Conservation (phyloP, 768 basidiomycete genomes). For the Hygrophorus russula region DNA sequence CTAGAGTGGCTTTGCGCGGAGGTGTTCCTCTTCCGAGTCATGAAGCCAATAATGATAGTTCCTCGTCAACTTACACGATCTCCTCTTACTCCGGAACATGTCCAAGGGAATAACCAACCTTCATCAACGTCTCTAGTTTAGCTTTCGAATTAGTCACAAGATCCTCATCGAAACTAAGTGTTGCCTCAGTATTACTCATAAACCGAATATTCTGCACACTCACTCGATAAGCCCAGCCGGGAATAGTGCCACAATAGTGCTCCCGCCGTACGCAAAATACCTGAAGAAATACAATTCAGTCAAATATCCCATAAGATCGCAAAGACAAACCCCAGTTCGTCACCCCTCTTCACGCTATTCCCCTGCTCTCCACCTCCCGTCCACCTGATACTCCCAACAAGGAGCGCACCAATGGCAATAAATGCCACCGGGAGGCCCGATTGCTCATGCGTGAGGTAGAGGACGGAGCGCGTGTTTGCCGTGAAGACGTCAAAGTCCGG, state of each 20-base stretch:
- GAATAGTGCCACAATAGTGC: conserved; percentile 54
- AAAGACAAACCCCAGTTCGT: conserved; percentile 36
- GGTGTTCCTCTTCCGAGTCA: not conserved
- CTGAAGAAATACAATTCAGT: conserved; percentile 9
- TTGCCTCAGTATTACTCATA: not conserved
- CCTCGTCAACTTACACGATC: conserved; percentile 6
- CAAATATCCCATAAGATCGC: not conserved
- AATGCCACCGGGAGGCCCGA: conserved; percentile 46
- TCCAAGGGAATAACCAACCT: conserved; percentile 30
- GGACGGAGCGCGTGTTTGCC: conserved; percentile 47
- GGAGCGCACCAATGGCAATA: conserved; percentile 71
- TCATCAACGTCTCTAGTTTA: conserved; percentile 58
- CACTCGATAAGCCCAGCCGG: conserved; percentile 37
- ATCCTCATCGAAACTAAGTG: conserved; percentile 46
- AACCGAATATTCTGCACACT: conserved; percentile 10
- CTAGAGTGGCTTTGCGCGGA: too few relatives aligned
- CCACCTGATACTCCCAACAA: conserved; percentile 69
- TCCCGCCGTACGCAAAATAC: conserved; percentile 69
- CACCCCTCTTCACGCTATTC: conserved; percentile 43
- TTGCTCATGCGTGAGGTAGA: conserved; percentile 35
- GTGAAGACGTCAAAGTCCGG: conserved; percentile 53
- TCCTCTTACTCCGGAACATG: conserved; percentile 6
- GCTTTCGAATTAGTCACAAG: conserved; percentile 40
- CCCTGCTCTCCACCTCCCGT: conserved; percentile 36
- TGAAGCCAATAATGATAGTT: not conserved